These are phyloP conservation scores for Martensiomyces pterosporus DNA, from an alignment of 192 early-diverging fungal genomes.

Conservation along the genomic window DNA sequence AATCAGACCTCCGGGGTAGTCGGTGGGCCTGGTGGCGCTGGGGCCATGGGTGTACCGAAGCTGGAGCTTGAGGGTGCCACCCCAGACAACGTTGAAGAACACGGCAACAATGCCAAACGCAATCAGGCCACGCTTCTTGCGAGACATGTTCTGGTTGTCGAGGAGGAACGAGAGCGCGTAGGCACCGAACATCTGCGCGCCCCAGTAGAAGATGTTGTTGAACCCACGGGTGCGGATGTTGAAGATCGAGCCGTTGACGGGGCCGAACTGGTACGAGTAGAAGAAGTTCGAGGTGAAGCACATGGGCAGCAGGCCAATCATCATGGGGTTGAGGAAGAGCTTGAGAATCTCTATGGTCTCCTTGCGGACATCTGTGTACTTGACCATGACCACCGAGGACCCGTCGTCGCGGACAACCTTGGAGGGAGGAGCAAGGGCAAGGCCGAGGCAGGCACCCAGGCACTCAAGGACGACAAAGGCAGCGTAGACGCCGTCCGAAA, in stretches of 20 bases:
- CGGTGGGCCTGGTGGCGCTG: background rate
- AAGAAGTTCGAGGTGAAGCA: conserved; percentile 40
- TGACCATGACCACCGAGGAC: conserved; percentile 27
- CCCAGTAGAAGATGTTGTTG: conserved; percentile 68
- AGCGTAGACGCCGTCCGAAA: conserved; percentile 61
- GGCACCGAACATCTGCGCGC: conserved; percentile 62
- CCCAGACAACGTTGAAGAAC: conserved; percentile 49
- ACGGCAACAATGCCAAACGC: conserved; percentile 37
- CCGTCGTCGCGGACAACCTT: background rate
- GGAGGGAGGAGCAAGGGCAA: conserved; percentile 2
- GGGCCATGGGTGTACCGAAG: conserved; percentile 25
- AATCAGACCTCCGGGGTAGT: conserved; percentile 2
- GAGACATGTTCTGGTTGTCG: conserved; percentile 49
- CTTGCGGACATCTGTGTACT: conserved; percentile 54
- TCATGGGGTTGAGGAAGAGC: conserved; percentile 57
- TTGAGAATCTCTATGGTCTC: conserved; percentile 50
- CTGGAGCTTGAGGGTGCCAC: conserved; percentile 55
- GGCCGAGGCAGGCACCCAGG: conserved; percentile 51
- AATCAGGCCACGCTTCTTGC: conserved; percentile 53
- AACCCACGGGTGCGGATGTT: conserved; percentile 58
- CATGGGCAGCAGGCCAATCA: conserved; percentile 60
- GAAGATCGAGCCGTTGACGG: conserved; percentile 57
- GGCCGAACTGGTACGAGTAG: conserved; percentile 61
- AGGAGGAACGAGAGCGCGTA: conserved; percentile 57
- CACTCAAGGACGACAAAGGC: conserved; percentile 66